phyloP scores from a whole-genome alignment of 257 asterid genomes.

The Solanum bukasovii region DNA sequence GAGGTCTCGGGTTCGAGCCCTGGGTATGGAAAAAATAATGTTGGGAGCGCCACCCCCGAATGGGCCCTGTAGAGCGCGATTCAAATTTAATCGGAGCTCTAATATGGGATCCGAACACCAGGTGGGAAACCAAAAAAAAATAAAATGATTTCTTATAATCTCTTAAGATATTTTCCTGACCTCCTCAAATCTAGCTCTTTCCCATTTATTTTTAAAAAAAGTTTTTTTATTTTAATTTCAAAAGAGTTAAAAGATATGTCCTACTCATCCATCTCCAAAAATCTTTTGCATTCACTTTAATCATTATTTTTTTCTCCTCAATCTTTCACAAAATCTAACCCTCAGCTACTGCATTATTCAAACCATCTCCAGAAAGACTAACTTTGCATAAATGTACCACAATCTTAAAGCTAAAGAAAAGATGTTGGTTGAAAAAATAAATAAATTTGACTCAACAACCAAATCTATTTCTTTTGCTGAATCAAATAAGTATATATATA shows the following conservation, averaged over 20 bases:
- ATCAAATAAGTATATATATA: background rate
- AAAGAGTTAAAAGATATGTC: slow-evolving; percentile 4
- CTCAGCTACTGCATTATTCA: background rate
- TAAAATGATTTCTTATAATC: background rate
- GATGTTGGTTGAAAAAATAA: background rate
- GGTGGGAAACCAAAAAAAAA: too few relatives aligned
- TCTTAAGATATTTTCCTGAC: background rate
- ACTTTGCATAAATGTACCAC: background rate
- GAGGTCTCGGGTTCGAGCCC: too few relatives aligned
- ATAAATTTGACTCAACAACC: slow-evolving; percentile 14
- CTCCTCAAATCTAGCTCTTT: slow-evolving; percentile 3
- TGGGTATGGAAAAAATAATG: too few relatives aligned
- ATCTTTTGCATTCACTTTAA: background rate
- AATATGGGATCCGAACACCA: too few relatives aligned
- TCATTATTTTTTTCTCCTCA: background rate
- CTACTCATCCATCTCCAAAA: slow-evolving; percentile 12
- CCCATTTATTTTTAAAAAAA: background rate
- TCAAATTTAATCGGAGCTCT: too few relatives aligned
- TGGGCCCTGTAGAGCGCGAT: too few relatives aligned
- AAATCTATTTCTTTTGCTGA: background rate
- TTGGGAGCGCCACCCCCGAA: too few relatives aligned
- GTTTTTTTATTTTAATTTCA: background rate
- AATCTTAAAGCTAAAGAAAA: slow-evolving; percentile 13
- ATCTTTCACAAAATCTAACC: slow-evolving; percentile 8
- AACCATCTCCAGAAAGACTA: background rate